Conservation (phyloP, 2,329 filamentous ascomycete genomes). For the Penicillium psychrosexuale region DNA sequence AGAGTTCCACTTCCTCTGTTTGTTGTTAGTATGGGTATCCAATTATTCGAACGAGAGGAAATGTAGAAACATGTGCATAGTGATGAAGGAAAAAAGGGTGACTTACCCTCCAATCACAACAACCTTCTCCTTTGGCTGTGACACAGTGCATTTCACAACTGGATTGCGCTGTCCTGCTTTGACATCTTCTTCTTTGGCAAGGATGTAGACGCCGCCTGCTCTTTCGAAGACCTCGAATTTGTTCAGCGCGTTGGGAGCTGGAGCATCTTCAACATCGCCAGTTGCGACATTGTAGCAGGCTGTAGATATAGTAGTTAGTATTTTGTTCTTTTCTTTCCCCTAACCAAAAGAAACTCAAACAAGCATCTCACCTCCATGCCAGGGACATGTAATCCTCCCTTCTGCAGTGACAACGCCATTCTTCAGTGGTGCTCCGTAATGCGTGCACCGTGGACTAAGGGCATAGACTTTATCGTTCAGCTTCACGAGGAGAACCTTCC, state of each 20-base stretch:
- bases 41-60: background rate
- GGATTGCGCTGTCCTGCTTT: slow-evolving; percentile 72
- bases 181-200: slow-evolving; percentile 73
- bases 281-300: slow-evolving; percentile 89
- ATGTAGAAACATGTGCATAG: background rate
- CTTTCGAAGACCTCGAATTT: slow-evolving; percentile 79
- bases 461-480: slow-evolving; percentile 73
- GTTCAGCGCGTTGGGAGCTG: slow-evolving; percentile 79
- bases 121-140: slow-evolving; percentile 54
- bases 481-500: slow-evolving; percentile 83
- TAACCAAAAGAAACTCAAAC: background rate
- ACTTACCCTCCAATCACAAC: slow-evolving; percentile 74
- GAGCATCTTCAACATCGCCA: slow-evolving; percentile 93
- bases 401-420: slow-evolving; percentile 80
- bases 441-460: slow-evolving; percentile 76
- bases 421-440: slow-evolving; percentile 86
- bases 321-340: background rate
- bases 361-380: slow-evolving; percentile 75
- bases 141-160: slow-evolving; percentile 66
- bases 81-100: background rate
- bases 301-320: slow-evolving; percentile 36
- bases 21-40: background rate
- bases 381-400: slow-evolving; percentile 86
- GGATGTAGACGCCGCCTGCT: slow-evolving; percentile 79
- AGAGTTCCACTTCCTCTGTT: slow-evolving; percentile 74